These are phyloP conservation scores for Blechomonas ayalai DNA, from an alignment of 208 protist species.

Conservation along the genomic window DNA sequence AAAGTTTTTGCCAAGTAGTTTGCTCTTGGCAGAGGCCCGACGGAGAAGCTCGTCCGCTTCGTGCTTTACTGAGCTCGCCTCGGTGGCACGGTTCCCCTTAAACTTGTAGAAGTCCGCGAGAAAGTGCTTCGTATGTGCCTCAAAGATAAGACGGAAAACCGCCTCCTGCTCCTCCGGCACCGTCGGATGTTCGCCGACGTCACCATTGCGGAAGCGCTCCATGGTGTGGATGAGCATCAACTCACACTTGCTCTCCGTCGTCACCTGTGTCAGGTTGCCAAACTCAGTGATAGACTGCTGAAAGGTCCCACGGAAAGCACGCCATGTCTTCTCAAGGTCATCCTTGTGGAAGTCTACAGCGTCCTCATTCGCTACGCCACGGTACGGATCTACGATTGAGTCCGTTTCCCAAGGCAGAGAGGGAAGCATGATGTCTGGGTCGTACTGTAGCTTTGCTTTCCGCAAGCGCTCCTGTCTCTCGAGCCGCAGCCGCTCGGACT, in stretches of 20 bases:
- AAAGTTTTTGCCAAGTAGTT: slow-evolving; percentile 74
- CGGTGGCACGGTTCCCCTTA: slow-evolving; percentile 61
- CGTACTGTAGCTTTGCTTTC: slow-evolving; percentile 70
- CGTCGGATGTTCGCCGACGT: slow-evolving; percentile 71
- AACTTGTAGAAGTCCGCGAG: slow-evolving; percentile 84
- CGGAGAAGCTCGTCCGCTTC: slow-evolving; percentile 80
- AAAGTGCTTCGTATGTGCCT: slow-evolving; percentile 85
- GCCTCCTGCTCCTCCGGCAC: slow-evolving; percentile 64
- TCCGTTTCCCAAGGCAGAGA: slow-evolving; percentile 83
- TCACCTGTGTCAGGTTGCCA: slow-evolving; percentile 73
- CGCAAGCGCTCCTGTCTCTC: slow-evolving; percentile 69
- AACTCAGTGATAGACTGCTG: slow-evolving; percentile 80
- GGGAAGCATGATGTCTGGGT: slow-evolving; percentile 75
- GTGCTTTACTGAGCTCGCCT: slow-evolving; percentile 59
- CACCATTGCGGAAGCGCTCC: slow-evolving; percentile 59
- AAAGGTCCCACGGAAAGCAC: slow-evolving; percentile 67
- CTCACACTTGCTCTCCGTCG: slow-evolving; percentile 71
- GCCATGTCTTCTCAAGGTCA: slow-evolving; percentile 72
- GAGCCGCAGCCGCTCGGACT: slow-evolving; percentile 58
- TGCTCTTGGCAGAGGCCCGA: slow-evolving; percentile 73
- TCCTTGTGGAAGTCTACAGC: slow-evolving; percentile 73
- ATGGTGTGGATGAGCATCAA: slow-evolving; percentile 76
- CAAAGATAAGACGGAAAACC: slow-evolving; percentile 74
- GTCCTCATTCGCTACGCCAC: slow-evolving; percentile 50
- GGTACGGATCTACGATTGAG: slow-evolving; percentile 79